Conservation (phyloP, 495 filamentous ascomycete species). For the Amniculicola lignicola region DNA sequence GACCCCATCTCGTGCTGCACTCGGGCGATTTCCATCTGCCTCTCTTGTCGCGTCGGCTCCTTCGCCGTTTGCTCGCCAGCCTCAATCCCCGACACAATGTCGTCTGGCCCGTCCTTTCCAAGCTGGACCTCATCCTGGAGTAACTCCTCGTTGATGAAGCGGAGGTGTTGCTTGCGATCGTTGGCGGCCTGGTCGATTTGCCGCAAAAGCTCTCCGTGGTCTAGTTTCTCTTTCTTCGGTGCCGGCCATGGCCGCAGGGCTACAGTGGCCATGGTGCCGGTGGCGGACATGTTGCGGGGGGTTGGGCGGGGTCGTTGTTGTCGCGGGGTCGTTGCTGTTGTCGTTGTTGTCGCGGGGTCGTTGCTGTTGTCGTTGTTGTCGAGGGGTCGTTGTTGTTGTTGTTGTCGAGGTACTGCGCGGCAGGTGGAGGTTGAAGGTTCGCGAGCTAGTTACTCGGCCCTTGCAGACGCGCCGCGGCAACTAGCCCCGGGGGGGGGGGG, state of each 20-base stretch:
- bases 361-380: neutral
- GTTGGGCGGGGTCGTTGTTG: neutral
- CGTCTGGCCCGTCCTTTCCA: slow-evolving; percentile 43
- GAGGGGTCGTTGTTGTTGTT: neutral
- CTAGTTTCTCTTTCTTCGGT: slow-evolving; percentile 8
- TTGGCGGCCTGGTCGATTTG: slow-evolving; percentile 34
- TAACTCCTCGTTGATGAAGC: slow-evolving; percentile 39
- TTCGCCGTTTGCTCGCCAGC: slow-evolving; percentile 43
- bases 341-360: neutral
- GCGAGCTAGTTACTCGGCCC: neutral
- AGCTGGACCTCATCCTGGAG: slow-evolving; percentile 67
- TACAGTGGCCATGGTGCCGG: slow-evolving; percentile 7
- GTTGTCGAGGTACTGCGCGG: too few relatives aligned
- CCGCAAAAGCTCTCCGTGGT: slow-evolving; percentile 20
- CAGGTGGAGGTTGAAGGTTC: neutral
- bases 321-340: neutral
- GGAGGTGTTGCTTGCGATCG: slow-evolving; percentile 41
- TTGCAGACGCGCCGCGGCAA: neutral
- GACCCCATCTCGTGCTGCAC: slow-evolving; percentile 26
- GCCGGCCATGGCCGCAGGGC: slow-evolving; percentile 38
- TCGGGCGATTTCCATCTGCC: slow-evolving; percentile 49
- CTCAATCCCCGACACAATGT: slow-evolving; percentile 51
- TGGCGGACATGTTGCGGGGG: slow-evolving; percentile 7
- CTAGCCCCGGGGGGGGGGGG: too few relatives aligned
- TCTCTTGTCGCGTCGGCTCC: slow-evolving; percentile 42